Percentiles rank a stretch among this genome's conserved stretches.
Conservation (phyloP, 75 land plant species). For the Sequoiadendron giganteum region DNA sequence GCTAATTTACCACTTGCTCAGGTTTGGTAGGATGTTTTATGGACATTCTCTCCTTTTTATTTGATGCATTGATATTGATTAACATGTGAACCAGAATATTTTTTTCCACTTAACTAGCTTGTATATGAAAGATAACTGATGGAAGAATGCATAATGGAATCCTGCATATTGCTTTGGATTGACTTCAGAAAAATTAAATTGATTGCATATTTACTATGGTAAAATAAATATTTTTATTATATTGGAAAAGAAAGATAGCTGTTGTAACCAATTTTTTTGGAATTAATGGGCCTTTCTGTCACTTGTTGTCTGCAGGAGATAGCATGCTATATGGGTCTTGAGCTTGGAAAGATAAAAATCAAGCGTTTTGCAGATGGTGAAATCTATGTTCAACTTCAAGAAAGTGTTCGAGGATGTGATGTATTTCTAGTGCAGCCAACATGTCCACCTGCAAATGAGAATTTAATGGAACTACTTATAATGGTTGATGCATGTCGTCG, state of each 20-base stretch:
- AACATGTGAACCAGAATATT: neutral
- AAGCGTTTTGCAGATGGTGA: conserved; percentile 95
- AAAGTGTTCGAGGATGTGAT: conserved; percentile 90
- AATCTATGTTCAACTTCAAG: conserved; percentile 83
- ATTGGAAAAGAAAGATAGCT: neutral
- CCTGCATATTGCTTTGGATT: neutral
- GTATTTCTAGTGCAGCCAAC: conserved; percentile 85
- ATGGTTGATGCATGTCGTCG: conserved; percentile 93
- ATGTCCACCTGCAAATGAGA: conserved; percentile 88
- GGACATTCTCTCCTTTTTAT: neutral
- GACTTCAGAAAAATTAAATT: neutral
- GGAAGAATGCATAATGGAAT: neutral
- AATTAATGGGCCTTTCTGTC: neutral
- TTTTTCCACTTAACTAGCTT: neutral
- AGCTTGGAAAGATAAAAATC: conserved; percentile 66
- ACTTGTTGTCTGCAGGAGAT: conserved; percentile 54
- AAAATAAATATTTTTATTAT: neutral
- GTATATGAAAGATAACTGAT: neutral
- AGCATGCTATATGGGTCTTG: conserved; percentile 78
- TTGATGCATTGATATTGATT: neutral
- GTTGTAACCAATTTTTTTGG: neutral
- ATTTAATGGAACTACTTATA: conserved; percentile 83
- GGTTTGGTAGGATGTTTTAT: neutral
- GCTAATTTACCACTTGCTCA: conserved; percentile 14
- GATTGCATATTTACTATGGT: neutral